Conservation (phyloP, 805 yeast species). For the Millerozyma miso region DNA sequence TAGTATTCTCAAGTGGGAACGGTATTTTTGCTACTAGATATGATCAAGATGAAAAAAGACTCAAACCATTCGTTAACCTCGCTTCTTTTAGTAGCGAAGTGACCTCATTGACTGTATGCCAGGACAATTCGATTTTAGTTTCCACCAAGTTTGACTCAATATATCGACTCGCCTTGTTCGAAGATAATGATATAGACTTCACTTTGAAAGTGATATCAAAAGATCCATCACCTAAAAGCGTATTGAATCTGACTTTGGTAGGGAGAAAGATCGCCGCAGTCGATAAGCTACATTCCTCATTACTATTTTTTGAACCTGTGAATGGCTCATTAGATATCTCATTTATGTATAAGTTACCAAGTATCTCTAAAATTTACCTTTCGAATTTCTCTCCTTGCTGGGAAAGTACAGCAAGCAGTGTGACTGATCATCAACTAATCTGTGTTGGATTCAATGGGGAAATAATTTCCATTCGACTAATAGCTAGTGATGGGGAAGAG, state of each 20-base stretch:
- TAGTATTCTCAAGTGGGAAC: conserved; percentile 29
- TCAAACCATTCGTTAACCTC: conserved; percentile 23
- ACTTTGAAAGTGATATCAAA: conserved; percentile 15
- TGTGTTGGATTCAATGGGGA: conserved; percentile 39
- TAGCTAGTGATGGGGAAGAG: conserved; percentile 11
- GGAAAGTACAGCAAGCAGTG: conserved; percentile 7
- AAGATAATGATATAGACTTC: conserved; percentile 8
- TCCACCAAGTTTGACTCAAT: conserved; percentile 35
- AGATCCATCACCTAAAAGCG: conserved; percentile 31
- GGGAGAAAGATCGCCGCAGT: conserved; percentile 23
- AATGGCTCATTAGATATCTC: conserved; percentile 5
- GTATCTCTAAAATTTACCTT: conserved; percentile 30
- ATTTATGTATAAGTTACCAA: conserved; percentile 17
- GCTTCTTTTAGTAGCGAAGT: conserved; percentile 29
- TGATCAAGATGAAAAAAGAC: conserved; percentile 25
- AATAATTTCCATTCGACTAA: conserved; percentile 16
- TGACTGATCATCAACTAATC: conserved; percentile 10
- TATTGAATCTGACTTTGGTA: conserved; percentile 26
- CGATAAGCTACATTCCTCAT: conserved; percentile 32
- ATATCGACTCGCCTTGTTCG: conserved; percentile 17
- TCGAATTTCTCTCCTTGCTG: conserved; percentile 20
- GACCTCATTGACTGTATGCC: conserved; percentile 18
- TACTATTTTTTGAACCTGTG: conserved; percentile 20
- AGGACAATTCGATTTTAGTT: conserved; percentile 16
- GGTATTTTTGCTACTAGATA: conserved; percentile 31